Conservation (phyloP, 169 alveolate species). For the Theileria annulata region DNA sequence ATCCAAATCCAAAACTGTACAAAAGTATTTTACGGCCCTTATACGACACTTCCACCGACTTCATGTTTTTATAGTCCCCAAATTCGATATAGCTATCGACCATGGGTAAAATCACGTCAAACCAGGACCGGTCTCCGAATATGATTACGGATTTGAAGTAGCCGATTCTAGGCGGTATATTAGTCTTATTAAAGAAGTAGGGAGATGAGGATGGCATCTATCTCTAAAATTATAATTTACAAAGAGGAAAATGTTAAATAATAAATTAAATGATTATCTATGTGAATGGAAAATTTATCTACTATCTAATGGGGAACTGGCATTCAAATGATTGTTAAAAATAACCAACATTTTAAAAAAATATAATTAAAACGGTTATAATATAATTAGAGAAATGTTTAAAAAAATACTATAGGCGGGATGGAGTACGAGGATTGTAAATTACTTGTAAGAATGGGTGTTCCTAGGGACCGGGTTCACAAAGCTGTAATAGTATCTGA, state of each 20-base stretch:
- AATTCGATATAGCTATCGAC: constrained; percentile 25
- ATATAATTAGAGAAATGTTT: no score
- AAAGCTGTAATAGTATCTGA: constrained; percentile 41
- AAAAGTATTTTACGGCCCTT: constrained; percentile 37
- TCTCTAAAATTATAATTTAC: neutral
- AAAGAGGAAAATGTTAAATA: no score
- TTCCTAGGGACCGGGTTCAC: constrained; percentile 48
- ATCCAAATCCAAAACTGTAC: constrained; percentile 39
- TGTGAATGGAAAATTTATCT: neutral
- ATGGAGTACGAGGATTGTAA: constrained; percentile 34
- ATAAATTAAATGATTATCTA: no score
- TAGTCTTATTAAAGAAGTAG: neutral
- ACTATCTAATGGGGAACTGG: neutral
- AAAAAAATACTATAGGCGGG: no score
- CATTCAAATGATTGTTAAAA: neutral
- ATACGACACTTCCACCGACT: constrained; percentile 27
- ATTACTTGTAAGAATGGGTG: constrained; percentile 35
- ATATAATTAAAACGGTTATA: neutral
- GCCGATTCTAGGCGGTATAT: constrained; percentile 16
- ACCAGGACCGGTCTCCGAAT: constrained; percentile 39
- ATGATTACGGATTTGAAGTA: constrained; percentile 44
- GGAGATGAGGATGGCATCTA: neutral
- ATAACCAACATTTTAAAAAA: no score
- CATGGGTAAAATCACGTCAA: constrained; percentile 12
- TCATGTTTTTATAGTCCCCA: constrained; percentile 41